Base-by-base conservation (phyloP, 768 basidiomycete genomes). In the Termitomyces titanicus region DNA sequence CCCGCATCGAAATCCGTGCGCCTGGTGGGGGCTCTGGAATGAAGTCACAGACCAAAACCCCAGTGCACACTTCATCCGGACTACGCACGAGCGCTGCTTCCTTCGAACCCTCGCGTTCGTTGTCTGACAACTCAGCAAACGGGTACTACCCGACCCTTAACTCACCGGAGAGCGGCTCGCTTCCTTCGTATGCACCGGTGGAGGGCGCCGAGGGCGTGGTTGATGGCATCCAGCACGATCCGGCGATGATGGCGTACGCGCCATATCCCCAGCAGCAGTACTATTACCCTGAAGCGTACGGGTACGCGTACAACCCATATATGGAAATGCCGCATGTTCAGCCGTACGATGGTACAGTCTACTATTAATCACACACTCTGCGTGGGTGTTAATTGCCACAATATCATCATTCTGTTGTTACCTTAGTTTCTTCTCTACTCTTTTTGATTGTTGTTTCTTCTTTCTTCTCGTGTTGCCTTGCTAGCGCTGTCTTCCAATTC, bases 1-100 rank as follows among this genome's bases (percentile, higher is more conserved):
- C 83, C 20, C 85, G 88, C 46, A 70, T 92, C 53, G 84, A 89
- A 69, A 92, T 92, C 48, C 86, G 89, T 55, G 81, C 86, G 12
- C 89, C 78, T 3, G 35, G 57, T 20, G 68, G 69, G 44, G 58
- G 64, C 35, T 49, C 64, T 7, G 66, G 66, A 38, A 61, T 64
- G 43, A 72, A 65, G 51, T 53, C 66, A 48, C 63, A 68, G 45
- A 34, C 34, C 35, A 59, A 61, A 53, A 53, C 75, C 65, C 40
- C 74, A 67, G 51, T 69, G 4, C 71, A 65, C 43, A 56, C 62
- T 31, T 59, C 68, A 2, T 75, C 75, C 13, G 71, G 68, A 20
- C 70, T 86, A 56, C 78, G 86, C 58, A 79, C 78, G 17, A 74
- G 74, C 8, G 80, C 82, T 11, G 73, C 76, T 3, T 54, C 78